Evolutionary conservation across 345 rosid genomes (phyloP).

Genomic region (Populus nigra): DNA sequence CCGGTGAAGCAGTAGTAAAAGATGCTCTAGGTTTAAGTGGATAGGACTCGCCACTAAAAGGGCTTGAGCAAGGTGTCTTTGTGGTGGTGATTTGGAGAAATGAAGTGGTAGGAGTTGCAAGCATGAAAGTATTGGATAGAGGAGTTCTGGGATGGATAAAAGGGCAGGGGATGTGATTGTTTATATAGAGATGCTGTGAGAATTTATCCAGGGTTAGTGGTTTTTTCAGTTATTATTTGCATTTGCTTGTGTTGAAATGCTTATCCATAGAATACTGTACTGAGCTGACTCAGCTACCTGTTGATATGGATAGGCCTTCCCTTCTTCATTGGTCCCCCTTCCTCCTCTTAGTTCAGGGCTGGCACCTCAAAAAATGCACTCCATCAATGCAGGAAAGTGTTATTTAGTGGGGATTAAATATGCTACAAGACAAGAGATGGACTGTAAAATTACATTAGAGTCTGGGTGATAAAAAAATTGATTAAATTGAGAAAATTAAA

Average conservation of each 20-base stretch:
- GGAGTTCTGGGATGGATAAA: neutral
- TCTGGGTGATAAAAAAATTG: too few species aligned
- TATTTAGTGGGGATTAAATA: neutral
- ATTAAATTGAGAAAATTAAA: too few species aligned
- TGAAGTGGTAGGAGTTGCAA: neutral
- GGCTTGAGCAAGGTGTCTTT: neutral
- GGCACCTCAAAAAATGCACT: neutral
- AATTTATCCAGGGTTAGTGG: neutral
- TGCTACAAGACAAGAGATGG: too few species aligned
- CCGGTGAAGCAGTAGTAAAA: neutral
- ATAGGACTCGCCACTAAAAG: neutral
- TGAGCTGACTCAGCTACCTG: constrained; percentile 46
- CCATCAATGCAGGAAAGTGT: neutral
- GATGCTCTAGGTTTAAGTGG: neutral
- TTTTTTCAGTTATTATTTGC: neutral
- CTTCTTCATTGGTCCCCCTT: constrained; percentile 6
- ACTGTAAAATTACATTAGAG: too few species aligned
- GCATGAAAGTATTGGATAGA: neutral
- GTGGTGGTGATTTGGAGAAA: neutral
- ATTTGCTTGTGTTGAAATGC: constrained; percentile 15
- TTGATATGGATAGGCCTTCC: constrained; percentile 28
- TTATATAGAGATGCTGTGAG: neutral
- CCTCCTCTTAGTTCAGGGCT: neutral
- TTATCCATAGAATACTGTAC: constrained; percentile 32
- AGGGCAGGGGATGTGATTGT: neutral